A percentile compares a stretch with the other conserved stretches of the same genome.
These are phyloP conservation scores for Vaccinium corymbosum DNA, from an alignment of 148 eudicot species.

Conservation along the genomic window DNA sequence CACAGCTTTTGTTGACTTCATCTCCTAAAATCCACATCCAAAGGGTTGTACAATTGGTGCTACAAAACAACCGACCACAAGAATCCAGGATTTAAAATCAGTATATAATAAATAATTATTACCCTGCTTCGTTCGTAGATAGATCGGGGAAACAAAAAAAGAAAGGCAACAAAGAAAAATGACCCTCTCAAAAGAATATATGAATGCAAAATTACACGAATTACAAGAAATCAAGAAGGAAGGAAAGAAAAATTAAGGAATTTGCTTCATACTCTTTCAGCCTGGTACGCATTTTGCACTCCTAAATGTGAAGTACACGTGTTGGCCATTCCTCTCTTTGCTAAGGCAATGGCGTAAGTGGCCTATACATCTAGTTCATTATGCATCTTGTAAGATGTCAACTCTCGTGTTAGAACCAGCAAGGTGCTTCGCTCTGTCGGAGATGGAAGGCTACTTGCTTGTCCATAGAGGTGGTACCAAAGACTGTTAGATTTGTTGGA, in stretches of 20 bases:
- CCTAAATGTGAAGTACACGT: not conserved
- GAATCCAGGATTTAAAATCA: not conserved
- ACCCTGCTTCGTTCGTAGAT: slow-evolving; percentile 1
- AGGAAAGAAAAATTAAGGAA: not conserved
- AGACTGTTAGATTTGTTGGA: no score
- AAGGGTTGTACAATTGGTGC: slow-evolving; percentile 1
- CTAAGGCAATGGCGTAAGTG: not conserved
- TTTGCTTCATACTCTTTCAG: not conserved
- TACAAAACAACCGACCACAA: not conserved
- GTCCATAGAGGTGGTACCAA: not conserved
- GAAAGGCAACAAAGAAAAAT: not conserved
- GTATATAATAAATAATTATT: not conserved
- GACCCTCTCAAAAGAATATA: not conserved
- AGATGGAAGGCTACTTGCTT: not conserved
- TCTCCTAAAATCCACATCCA: not conserved
- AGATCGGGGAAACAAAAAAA: not conserved
- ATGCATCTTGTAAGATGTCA: not conserved
- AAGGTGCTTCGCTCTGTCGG: not conserved
- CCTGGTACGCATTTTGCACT: not conserved
- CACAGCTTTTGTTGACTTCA: not conserved
- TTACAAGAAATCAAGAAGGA: not conserved
- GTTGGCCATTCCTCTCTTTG: not conserved
- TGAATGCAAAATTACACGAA: not conserved
- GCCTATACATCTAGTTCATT: not conserved
- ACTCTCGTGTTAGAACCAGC: not conserved